Evolutionary conservation across 2,329 filamentous ascomycete genomes (phyloP), one percentile per base, ranked within the genome.

Genomic region (Lasiodiplodia gonubiensis): DNA sequence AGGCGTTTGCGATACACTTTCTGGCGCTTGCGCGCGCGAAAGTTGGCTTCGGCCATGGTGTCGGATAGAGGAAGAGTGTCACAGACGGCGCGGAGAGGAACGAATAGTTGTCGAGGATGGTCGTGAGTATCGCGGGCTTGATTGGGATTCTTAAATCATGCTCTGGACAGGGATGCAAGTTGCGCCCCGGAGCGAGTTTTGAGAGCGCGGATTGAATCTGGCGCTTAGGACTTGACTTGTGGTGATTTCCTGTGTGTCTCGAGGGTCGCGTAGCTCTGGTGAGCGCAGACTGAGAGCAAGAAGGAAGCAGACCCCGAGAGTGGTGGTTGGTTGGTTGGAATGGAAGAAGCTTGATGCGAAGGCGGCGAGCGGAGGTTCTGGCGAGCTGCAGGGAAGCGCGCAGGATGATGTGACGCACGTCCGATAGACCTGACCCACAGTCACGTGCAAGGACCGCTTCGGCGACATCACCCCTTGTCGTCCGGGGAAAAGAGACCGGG

Each of bases 21-120:
- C 69, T 83, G 79, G 66, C 81, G 80, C 75, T 86, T 86, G 8
- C 78, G 78, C 18, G 83, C 78, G 37, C 84, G 79, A 70, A 85
- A 85, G 14, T 82, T 69, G 7, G 80, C 71, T 51, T 78, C 76
- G 21, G 52, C 27, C 51, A 60, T 60, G 21, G 2, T 14, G 27
- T 21, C 4, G 12, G 18, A 8, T 23, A 18, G 42, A 12, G 39
- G 5, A 37, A 2, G 18, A 33, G 35, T 14, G 55, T 4, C 12
- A 10, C 8, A 2, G 5, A 4, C 4, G 11, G 12, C 12, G 37
- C 21, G 37, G 10, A 21, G 23, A 35, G 23, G 37, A 10, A 21
- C 30, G 27, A 18, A 48, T 21, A 30, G 23, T 18, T 1, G 23
- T n/a, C 27, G 42, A 21, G 30, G 42, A n/a, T n/a, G 18, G 39